These are phyloP conservation scores for Ophioceras dolichostomum DNA, from an alignment of 2,329 filamentous ascomycete species.

Conservation along the genomic window DNA sequence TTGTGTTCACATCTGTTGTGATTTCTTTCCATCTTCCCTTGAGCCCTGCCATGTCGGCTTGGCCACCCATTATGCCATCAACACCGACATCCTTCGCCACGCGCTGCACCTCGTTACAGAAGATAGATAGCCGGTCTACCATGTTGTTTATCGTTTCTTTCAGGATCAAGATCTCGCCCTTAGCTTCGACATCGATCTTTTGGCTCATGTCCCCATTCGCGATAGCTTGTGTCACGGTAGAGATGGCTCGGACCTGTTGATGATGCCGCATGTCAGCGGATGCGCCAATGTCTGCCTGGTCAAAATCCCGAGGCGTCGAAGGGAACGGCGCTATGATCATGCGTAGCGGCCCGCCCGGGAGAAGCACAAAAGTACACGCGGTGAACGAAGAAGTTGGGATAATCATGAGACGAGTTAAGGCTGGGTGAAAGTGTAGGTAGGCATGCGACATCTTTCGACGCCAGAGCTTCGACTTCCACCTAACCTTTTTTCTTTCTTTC, in stretches of 20 bases:
- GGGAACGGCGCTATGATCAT: no score
- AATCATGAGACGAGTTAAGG: no score
- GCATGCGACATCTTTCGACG: no score
- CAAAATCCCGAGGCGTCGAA: no score
- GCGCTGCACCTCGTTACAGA: constrained; percentile 90
- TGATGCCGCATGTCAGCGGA: no score
- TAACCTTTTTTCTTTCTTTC: no score
- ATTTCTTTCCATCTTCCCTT: constrained; percentile 97
- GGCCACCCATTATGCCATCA: constrained; percentile 96
- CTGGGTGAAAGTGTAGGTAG: no score
- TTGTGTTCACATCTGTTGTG: constrained; percentile 91
- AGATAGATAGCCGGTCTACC: constrained; percentile 89
- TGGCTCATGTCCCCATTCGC: constrained; percentile 92
- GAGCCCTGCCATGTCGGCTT: constrained; percentile 86
- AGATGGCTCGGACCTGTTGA: constrained; percentile 81
- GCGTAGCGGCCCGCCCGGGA: no score
- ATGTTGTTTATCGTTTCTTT: constrained; percentile 99
- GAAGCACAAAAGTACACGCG: no score
- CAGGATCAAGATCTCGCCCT: constrained; percentile 84
- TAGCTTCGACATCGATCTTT: constrained; percentile 89
- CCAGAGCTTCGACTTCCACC: no score
- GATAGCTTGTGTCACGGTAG: constrained; percentile 87
- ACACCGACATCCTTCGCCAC: constrained; percentile 95
- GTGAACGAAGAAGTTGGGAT: no score
- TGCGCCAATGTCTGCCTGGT: no score